phyloP scores from a whole-genome alignment of 2,329 filamentous ascomycete species.

The Colletotrichum nymphaeae region DNA sequence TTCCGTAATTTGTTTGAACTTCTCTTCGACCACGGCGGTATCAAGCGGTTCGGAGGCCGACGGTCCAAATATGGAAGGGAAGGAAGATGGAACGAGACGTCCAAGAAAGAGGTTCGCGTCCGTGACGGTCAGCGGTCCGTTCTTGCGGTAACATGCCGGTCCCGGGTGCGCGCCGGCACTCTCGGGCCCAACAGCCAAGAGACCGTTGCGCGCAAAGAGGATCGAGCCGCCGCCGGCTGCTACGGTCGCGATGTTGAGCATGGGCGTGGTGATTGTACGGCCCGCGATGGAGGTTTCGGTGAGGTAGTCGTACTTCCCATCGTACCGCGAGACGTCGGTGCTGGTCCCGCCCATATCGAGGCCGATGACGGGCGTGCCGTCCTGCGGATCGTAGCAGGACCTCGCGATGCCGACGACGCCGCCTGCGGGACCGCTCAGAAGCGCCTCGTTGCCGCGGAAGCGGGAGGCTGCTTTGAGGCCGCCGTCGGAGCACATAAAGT shows the following conservation, averaged over 20 bases:
- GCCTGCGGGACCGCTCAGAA: slow-evolving; percentile 76
- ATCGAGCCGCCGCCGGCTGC: slow-evolving; percentile 61
- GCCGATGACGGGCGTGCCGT: slow-evolving; percentile 69
- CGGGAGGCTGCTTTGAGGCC: slow-evolving; percentile 60
- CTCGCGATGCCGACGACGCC: slow-evolving; percentile 78
- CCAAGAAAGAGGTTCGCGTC: slow-evolving; percentile 79
- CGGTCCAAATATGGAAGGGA: slow-evolving; percentile 78
- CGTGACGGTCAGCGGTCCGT: slow-evolving; percentile 77
- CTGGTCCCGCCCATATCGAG: slow-evolving; percentile 70
- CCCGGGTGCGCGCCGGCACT: slow-evolving; percentile 79
- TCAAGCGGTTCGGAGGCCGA: slow-evolving; percentile 69
- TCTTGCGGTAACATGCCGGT: slow-evolving; percentile 78
- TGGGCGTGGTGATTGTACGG: slow-evolving; percentile 77
- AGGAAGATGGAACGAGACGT: slow-evolving; percentile 68
- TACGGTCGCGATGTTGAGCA: slow-evolving; percentile 81
- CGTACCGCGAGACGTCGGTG: slow-evolving; percentile 78
- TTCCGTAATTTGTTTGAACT: slow-evolving; percentile 54
- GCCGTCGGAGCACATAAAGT: slow-evolving; percentile 75
- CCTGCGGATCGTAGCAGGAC: slow-evolving; percentile 74
- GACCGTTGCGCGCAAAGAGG: slow-evolving; percentile 75
- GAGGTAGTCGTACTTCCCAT: slow-evolving; percentile 77
- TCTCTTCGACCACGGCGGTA: slow-evolving; percentile 48
- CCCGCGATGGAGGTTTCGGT: slow-evolving; percentile 79
- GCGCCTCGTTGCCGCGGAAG: slow-evolving; percentile 74
- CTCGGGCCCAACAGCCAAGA: slow-evolving; percentile 78